Evolutionary conservation across 345 rosid genomes (phyloP).

Genomic region (Syzygium jambos): DNA sequence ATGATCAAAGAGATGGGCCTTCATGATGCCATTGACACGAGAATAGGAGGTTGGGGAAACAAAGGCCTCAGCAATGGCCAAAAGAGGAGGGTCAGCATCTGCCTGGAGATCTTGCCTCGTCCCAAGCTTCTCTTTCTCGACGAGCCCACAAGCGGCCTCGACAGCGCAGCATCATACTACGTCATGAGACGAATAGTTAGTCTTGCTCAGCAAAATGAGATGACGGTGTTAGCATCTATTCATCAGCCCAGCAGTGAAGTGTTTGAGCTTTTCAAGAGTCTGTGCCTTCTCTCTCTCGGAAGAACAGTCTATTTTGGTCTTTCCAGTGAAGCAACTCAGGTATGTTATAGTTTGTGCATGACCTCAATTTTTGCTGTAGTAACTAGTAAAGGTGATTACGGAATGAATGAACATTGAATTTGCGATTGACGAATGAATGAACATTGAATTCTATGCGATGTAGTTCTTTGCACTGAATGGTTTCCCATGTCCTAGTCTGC

Average conservation of each 20-base stretch:
- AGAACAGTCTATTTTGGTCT: slow-evolving; percentile 45
- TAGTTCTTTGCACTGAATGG: slow-evolving; percentile 45
- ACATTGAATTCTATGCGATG: background rate
- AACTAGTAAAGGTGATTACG: background rate
- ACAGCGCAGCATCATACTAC: slow-evolving; percentile 40
- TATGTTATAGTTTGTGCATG: background rate
- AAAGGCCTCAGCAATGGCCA: slow-evolving; percentile 53
- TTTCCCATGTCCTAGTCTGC: slow-evolving; percentile 37
- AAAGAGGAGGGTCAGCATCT: slow-evolving; percentile 53
- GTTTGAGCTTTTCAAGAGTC: slow-evolving; percentile 31
- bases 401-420: background rate
- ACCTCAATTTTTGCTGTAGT: background rate
- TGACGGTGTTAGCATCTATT: slow-evolving; percentile 31
- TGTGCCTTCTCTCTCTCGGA: slow-evolving; percentile 43
- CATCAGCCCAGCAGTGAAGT: slow-evolving; percentile 49
- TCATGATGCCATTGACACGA: slow-evolving; percentile 22
- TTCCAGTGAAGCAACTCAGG: slow-evolving; percentile 23
- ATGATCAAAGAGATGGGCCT: slow-evolving; percentile 47
- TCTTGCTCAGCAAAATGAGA: slow-evolving; percentile 14
- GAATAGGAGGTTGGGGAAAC: slow-evolving; percentile 40
- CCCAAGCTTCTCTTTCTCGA: slow-evolving; percentile 46
- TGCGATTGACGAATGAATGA: background rate
- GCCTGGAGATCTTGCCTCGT: slow-evolving; percentile 34
- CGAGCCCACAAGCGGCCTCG: slow-evolving; percentile 52
- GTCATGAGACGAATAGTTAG: slow-evolving; percentile 32